Evolutionary conservation across 306 rosid species (phyloP).

Genomic region (Potentilla sterilis): DNA sequence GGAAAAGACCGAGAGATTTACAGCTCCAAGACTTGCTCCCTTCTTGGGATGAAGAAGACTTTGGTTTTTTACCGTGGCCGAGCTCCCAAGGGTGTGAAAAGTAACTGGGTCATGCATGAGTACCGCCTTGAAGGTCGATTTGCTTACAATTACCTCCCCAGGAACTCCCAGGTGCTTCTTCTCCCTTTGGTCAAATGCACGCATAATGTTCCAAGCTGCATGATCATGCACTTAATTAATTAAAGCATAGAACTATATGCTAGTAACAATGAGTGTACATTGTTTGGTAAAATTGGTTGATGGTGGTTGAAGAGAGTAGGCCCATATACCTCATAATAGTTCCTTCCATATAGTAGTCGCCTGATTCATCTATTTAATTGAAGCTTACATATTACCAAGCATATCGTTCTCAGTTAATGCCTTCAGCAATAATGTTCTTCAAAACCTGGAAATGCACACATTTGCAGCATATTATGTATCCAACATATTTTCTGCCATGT

Average conservation of each 20-base stretch:
- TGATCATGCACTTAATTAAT: background rate
- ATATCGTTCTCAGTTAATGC: background rate
- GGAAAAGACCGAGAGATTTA: constrained; percentile 92
- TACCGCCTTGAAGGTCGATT: constrained; percentile 96
- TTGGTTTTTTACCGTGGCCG: constrained; percentile 85
- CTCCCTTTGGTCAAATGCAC: background rate
- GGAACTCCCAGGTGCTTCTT: constrained; percentile 55
- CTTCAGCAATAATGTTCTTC: background rate
- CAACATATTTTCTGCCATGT: background rate
- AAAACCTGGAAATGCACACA: background rate
- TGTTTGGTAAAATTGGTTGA: background rate
- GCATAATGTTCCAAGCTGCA: background rate
- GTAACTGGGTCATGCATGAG: constrained; percentile 99
- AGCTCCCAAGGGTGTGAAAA: constrained; percentile 91
- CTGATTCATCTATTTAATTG: background rate
- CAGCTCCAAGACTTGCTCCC: constrained; percentile 62
- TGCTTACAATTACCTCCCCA: constrained; percentile 80
- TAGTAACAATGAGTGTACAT: background rate
- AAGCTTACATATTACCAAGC: background rate
- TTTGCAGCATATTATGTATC: background rate
- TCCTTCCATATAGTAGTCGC: background rate
- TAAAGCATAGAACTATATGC: background rate
- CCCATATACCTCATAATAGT: background rate
- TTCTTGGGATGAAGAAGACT: constrained; percentile 98
- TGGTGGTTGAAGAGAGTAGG: constrained; percentile 4